Percentiles rank a stretch among this genome's conserved stretches.
phyloP scores from a whole-genome alignment of 2,329 filamentous ascomycete genomes.

The Penicillium janthinellum region DNA sequence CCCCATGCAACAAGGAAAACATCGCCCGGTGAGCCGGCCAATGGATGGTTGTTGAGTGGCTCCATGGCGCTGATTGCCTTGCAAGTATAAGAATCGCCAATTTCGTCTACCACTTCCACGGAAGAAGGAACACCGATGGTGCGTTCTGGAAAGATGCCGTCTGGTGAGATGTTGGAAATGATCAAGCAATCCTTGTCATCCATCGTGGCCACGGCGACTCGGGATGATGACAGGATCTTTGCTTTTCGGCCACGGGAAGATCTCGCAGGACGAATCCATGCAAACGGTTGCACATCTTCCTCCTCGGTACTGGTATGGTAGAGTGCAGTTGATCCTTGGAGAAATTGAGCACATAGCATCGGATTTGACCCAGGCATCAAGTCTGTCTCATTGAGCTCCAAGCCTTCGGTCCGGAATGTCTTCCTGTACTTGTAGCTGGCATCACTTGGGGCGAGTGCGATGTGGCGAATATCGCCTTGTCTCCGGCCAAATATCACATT shows the following conservation, averaged over 20 bases:
- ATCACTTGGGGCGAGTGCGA: conserved; percentile 37
- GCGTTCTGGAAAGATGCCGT: conserved; percentile 44
- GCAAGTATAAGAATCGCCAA: conserved; percentile 24
- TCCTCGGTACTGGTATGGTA: conserved; percentile 44
- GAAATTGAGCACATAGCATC: conserved; percentile 55
- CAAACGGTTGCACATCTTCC: conserved; percentile 41
- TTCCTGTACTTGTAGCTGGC: conserved; percentile 36
- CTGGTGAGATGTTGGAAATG: conserved; percentile 55
- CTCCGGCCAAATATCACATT: conserved; percentile 59
- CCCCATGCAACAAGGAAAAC: conserved; percentile 63
- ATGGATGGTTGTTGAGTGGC: conserved; percentile 33
- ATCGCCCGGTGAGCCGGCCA: conserved; percentile 42
- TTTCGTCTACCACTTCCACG: conserved; percentile 27
- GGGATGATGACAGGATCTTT: conserved; percentile 53
- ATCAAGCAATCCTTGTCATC: conserved; percentile 47
- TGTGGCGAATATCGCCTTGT: conserved; percentile 53
- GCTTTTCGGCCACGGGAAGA: conserved; percentile 51
- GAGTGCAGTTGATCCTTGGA: conserved; percentile 52
- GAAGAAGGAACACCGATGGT: conserved; percentile 45
- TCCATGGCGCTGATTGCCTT: conserved; percentile 40
- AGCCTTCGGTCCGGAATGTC: conserved; percentile 49
- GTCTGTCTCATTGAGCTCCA: conserved; percentile 52
- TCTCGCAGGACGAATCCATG: conserved; percentile 26
- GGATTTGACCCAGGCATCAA: conserved; percentile 45
- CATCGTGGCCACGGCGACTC: conserved; percentile 55